These are phyloP conservation scores for Plectosphaerella plurivora DNA, from an alignment of 2,329 filamentous ascomycete species.

Conservation along the genomic window DNA sequence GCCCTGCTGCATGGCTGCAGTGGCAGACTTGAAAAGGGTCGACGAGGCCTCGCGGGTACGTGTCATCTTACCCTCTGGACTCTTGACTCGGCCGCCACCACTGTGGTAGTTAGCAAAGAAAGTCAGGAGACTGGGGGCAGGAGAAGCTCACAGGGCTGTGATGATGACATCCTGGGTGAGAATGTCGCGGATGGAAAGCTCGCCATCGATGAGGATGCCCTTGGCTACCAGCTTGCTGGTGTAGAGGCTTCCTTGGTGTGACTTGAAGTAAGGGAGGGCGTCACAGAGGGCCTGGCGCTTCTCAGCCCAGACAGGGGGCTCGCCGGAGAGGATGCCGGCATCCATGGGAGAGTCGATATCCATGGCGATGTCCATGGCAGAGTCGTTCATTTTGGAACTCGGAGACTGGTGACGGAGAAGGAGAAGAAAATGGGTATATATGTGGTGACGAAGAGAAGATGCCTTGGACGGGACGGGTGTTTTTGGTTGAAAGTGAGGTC, in stretches of 20 bases:
- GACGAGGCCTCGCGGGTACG: slow-evolving; percentile 37
- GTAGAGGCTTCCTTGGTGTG: slow-evolving; percentile 58
- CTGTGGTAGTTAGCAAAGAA: slow-evolving; percentile 20
- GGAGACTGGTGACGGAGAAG: too few species aligned
- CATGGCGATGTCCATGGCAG: too few species aligned
- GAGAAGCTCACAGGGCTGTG: slow-evolving; percentile 48
- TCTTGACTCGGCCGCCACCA: slow-evolving; percentile 49
- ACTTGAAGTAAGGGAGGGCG: slow-evolving; percentile 56
- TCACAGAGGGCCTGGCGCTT: slow-evolving; percentile 59
- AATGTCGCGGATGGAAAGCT: slow-evolving; percentile 49
- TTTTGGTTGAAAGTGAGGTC: too few species aligned
- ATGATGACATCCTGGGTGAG: slow-evolving; percentile 60
- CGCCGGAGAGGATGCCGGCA: too few species aligned
- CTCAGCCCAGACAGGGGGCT: slow-evolving; percentile 45
- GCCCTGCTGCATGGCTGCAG: slow-evolving; percentile 33
- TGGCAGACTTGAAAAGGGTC: slow-evolving; percentile 18
- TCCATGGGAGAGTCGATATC: too few species aligned
- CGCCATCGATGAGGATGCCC: slow-evolving; percentile 56
- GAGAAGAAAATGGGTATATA: not conserved
- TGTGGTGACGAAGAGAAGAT: not conserved
- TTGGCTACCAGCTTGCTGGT: slow-evolving; percentile 40
- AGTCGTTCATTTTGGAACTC: too few species aligned
- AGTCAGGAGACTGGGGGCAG: slow-evolving; percentile 12
- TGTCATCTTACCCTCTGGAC: slow-evolving; percentile 35
- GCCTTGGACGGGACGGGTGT: too few species aligned